Conservation (phyloP, 805 yeast genomes). For the Saturnispora sanitii region DNA sequence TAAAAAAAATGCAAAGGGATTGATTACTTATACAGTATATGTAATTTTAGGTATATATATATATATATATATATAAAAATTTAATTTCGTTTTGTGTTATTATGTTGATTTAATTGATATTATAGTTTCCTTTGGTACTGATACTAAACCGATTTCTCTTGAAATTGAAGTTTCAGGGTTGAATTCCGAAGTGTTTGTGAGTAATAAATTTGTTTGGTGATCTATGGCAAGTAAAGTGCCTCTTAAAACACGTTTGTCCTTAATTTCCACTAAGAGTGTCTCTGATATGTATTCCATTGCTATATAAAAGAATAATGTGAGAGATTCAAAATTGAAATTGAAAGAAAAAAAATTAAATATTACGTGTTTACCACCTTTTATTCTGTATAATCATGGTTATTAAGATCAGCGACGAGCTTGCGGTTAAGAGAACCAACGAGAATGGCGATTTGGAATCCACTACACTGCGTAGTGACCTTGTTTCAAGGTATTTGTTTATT, state of each 20-base stretch:
- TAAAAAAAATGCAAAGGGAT: too few species aligned
- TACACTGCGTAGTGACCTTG: conserved; percentile 27
- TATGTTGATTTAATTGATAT: too few species aligned
- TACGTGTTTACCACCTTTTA: background rate
- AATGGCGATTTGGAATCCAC: conserved; percentile 21
- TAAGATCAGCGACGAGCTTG: conserved; percentile 16
- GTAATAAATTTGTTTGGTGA: conserved; percentile 32
- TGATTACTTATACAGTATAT: too few species aligned
- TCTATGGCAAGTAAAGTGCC: conserved; percentile 36
- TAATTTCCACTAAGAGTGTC: conserved; percentile 19
- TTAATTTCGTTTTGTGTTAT: too few species aligned
- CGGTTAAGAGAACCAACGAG: conserved; percentile 19
- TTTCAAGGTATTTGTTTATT: conserved; percentile 25
- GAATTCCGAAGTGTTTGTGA: conserved; percentile 31
- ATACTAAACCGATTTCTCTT: conserved; percentile 44
- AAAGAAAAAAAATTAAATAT: background rate
- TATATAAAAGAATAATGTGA: background rate
- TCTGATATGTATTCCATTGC: conserved; percentile 28
- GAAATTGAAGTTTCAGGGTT: background rate
- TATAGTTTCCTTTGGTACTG: conserved; percentile 39
- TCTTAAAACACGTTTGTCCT: conserved; percentile 26
- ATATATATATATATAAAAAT: too few species aligned
- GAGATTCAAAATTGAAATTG: background rate
- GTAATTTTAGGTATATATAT: too few species aligned
- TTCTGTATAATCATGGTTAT: background rate